Base-by-base conservation (phyloP, 768 basidiomycete species). In the Gloeophyllum trabeum region DNA sequence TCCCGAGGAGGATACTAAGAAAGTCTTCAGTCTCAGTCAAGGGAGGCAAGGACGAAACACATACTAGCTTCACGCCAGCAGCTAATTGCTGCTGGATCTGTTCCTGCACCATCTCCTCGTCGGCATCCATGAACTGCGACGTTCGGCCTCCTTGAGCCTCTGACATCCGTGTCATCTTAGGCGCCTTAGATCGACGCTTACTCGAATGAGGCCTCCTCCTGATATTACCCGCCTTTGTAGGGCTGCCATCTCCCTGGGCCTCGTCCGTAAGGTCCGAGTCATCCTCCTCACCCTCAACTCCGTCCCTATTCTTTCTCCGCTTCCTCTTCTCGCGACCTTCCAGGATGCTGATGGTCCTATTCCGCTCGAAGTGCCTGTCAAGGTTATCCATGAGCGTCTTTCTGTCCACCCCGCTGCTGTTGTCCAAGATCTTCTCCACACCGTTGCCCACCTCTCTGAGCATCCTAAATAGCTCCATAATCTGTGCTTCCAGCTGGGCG, bases 381-480 rank as follows among this genome's bases (percentile, higher is more conserved):
- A 94, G 66, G 16, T 75, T 75, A 25, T 82, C 73, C 5, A 96
- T 80, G 30, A 98, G 71, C 14, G 79, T 70, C 61, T 81, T 82
- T 45, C 90, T 73, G 53, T 93, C 84, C 76, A 91, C 77, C 5
- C 69, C 59, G 5, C 67, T 72, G 18, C 64, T 60, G 34, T 72
- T 69, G 57, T 81, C 85, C 16, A 86, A 62, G 45, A 92, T 76
- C 46, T 71, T 74, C 43, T 87, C 83, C 26, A 89, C 73, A 12
- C 83, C 81, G 43, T 73, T 77, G 13, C 83, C 79, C 25, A 84
- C 73, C 53, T 94, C 87, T 56, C 79, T 86, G 42, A 98, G 67
- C 90, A 96, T 94, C 50, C 83, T 73, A 66, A 93, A 98, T 14
- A 97, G 61, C 56, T 96, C 92, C 71, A 86, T 76, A 46, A 94